These are phyloP conservation scores for Mycena kentingensis DNA, from an alignment of 768 basidiomycete species.

Conservation along the genomic window DNA sequence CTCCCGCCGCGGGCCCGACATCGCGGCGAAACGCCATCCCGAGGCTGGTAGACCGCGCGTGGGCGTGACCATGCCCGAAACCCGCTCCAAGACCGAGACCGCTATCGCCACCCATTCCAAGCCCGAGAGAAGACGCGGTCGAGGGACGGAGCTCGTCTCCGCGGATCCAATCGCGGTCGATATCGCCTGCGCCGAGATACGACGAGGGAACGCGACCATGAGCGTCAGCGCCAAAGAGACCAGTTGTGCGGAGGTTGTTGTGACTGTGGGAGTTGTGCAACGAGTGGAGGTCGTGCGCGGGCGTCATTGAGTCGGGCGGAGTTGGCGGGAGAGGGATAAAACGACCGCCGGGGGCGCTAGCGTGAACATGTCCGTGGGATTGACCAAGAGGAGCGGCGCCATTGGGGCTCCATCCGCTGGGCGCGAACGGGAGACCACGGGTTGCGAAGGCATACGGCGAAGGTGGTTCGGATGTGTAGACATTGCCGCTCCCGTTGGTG, in stretches of 20 bases:
- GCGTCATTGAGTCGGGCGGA: too few species aligned
- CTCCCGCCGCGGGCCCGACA: background rate
- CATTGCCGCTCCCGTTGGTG: background rate
- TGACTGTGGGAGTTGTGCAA: background rate
- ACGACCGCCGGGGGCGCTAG: background rate
- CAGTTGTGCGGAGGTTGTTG: background rate
- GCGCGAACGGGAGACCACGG: too few species aligned
- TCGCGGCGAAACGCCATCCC: background rate
- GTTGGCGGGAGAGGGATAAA: background rate
- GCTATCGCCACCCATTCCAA: background rate
- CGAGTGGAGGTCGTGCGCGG: background rate
- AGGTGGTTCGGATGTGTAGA: background rate
- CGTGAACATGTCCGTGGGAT: too few species aligned
- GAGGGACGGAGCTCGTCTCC: background rate
- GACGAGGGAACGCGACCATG: too few species aligned
- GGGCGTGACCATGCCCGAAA: background rate
- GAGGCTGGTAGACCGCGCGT: background rate
- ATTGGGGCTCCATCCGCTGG: too few species aligned
- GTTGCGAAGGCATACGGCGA: background rate
- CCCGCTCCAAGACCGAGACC: slow-evolving; percentile 6
- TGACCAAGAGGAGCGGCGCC: too few species aligned
- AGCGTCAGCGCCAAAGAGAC: background rate
- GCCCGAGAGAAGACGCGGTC: background rate
- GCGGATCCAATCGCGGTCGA: background rate
- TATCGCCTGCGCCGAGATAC: too few species aligned